Conservation (phyloP, 1,139 yeast species). For the Arxiozyma heterogenica region DNA sequence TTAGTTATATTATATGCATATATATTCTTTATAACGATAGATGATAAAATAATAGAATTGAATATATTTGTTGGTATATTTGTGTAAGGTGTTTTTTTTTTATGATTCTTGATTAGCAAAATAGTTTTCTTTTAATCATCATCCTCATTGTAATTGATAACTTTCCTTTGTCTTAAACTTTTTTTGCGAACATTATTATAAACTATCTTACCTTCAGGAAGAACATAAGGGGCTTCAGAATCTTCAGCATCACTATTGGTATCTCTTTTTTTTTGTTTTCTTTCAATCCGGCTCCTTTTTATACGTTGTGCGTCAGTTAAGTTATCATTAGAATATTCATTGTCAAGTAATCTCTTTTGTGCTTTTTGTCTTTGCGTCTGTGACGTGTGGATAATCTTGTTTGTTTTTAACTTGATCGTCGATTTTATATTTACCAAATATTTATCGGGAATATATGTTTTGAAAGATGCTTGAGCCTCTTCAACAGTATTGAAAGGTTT, state of each 20-base stretch:
- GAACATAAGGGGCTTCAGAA: constrained; percentile 2
- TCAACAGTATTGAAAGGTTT: constrained; percentile 40
- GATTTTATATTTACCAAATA: constrained; percentile 16
- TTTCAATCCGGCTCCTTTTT: neutral
- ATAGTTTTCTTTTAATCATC: constrained; percentile 15
- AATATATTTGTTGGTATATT: too few relatives aligned
- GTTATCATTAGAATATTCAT: constrained; percentile 15
- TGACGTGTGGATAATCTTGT: constrained; percentile 21
- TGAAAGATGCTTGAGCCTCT: constrained; percentile 32
- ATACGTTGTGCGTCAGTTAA: neutral
- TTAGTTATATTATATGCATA: neutral
- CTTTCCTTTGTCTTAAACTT: constrained; percentile 36
- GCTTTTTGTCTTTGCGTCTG: constrained; percentile 26
- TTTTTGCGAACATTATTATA: constrained; percentile 30
- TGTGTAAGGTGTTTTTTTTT: neutral
- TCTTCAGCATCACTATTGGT: constrained; percentile 7
- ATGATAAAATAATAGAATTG: neutral
- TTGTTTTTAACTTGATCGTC: constrained; percentile 24
- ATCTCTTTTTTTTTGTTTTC: constrained; percentile 6
- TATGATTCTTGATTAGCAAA: neutral
- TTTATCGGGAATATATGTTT: constrained; percentile 20
- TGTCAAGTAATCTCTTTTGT: constrained; percentile 25
- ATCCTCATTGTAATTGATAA: constrained; percentile 37
- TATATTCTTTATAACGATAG: constrained; percentile 2
- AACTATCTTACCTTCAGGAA: constrained; percentile 19